Evolutionary conservation across 2,329 filamentous ascomycete genomes (phyloP), one percentile per base, ranked within the genome.

Genomic region (Verticillium zaregamsianum): DNA sequence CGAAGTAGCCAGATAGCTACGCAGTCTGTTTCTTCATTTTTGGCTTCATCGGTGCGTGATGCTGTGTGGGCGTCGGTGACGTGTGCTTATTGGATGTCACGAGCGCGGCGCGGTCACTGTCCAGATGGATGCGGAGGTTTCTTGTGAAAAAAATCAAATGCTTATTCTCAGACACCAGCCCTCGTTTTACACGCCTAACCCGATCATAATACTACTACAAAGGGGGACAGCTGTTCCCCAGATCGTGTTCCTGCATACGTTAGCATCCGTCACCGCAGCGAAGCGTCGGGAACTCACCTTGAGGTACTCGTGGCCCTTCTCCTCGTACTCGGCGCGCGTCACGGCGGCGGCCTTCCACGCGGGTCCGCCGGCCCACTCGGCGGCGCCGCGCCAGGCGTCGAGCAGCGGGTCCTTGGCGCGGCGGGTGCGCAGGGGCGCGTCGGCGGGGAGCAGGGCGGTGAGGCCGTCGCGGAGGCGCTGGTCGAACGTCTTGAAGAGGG

Each of bases 351-450:
- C 76, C 72, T 82, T 86, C 77, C 88, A 88, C 23, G 82, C 81
- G 35, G 80, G 72, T 1, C 82, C 81, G 14, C 84, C 81, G 20
- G 89, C 90, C 94, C 95, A 99, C 64, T 86, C 82, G 14, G 95
- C 94, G 1, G 95, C 95, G 8, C 95, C 95, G 74, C 85, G 91
- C 95, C 95, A 99, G 3, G 94, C 91, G 81, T 99, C 95, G 39
- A 96, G 79, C 31, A 95, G 73, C 2, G 91, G 86, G 73, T 98
- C 88, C 61, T 80, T 78, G 0, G 95, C 95, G 57, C 85, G 85
- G 52, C 95, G 84, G 23, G 97, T 86, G 12, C 73, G 75, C n/a
- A 97, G 77, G 33, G 84, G 80, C 20, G 87, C 79, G 14, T 87
- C 88, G 15, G 87, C 82, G 2, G 93, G 90, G 67, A 97, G 74